phyloP scores from a whole-genome alignment of 805 yeast species.

The Teunomyces lycoperdinae region DNA sequence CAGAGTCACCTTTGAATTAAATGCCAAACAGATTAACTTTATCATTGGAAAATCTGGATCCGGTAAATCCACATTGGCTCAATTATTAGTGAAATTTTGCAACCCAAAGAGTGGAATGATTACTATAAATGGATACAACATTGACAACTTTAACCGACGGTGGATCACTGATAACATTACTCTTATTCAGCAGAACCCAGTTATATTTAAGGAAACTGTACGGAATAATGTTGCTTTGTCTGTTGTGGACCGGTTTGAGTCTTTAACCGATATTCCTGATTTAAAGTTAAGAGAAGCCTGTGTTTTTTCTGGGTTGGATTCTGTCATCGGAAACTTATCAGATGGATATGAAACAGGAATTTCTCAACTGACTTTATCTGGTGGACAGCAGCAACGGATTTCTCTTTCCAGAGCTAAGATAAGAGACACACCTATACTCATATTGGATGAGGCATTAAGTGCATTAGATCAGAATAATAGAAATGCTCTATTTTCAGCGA shows the following conservation, averaged over 20 bases:
- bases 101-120: conserved; percentile 51
- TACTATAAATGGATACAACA: conserved; percentile 50
- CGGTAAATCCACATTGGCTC: conserved; percentile 84
- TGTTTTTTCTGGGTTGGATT: conserved; percentile 50
- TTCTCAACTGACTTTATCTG: conserved; percentile 57
- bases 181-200: conserved; percentile 68
- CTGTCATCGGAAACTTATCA: conserved; percentile 47
- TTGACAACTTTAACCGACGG: conserved; percentile 38
- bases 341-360: conserved; percentile 55
- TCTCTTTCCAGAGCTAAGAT: conserved; percentile 81
- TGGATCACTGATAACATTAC: conserved; percentile 67
- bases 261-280: conserved; percentile 17
- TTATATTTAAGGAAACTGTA: conserved; percentile 62
- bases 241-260: conserved; percentile 16
- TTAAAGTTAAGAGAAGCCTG: conserved; percentile 40
- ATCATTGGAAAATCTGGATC: conserved; percentile 88
- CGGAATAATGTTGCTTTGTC: conserved; percentile 64
- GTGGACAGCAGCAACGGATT: conserved; percentile 87
- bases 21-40: conserved; percentile 49
- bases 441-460: conserved; percentile 83
- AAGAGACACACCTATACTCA: conserved; percentile 68
- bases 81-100: conserved; percentile 62
- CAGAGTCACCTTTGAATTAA: conserved; percentile 44
- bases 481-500: conserved; percentile 42
- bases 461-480: conserved; percentile 66